Evolutionary conservation across 345 rosid species (phyloP).

Genomic region (Bruguiera parviflora): DNA sequence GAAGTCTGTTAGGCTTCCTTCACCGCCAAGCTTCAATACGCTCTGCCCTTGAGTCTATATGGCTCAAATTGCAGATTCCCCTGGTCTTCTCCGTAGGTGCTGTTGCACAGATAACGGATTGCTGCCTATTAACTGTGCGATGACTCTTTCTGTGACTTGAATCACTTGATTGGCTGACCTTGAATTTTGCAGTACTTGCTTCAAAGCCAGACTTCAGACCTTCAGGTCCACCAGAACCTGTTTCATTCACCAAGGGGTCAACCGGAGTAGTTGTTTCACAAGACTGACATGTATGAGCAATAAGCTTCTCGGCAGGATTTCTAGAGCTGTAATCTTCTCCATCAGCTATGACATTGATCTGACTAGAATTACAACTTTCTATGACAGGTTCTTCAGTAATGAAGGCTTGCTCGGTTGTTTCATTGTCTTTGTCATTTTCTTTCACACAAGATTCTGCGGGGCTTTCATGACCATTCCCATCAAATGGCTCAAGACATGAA

Average conservation of each 20-base stretch:
- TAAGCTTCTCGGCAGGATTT: conserved; percentile 14
- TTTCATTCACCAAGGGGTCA: conserved; percentile 16
- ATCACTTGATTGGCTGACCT: conserved; percentile 39
- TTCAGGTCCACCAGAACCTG: conserved; percentile 14
- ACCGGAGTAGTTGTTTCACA: conserved; percentile 10
- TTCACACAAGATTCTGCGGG: conserved; percentile 24
- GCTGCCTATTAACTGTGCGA: conserved; percentile 25
- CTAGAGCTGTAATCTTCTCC: conserved; percentile 20
- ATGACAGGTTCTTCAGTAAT: conserved; percentile 35
- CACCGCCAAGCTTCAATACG: conserved; percentile 46
- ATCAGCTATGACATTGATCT: conserved; percentile 27
- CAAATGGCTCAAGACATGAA: conserved; percentile 21
- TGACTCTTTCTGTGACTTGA: conserved; percentile 29
- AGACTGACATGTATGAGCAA: conserved; percentile 17
- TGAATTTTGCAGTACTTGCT: conserved; percentile 21
- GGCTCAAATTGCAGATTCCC: conserved; percentile 53
- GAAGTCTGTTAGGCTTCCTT: conserved; percentile 13
- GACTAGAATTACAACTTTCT: conserved; percentile 29
- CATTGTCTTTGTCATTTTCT: conserved; percentile 30
- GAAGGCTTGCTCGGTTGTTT: conserved; percentile 37
- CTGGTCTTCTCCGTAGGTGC: conserved; percentile 35
- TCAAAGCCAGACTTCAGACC: conserved; percentile 8
- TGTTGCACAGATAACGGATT: conserved; percentile 28
- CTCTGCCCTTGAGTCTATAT: conserved; percentile 57
- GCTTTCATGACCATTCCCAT: conserved; percentile 22